Base-by-base conservation (phyloP, 257 asterid genomes). In the Solanum corneliomulleri region DNA sequence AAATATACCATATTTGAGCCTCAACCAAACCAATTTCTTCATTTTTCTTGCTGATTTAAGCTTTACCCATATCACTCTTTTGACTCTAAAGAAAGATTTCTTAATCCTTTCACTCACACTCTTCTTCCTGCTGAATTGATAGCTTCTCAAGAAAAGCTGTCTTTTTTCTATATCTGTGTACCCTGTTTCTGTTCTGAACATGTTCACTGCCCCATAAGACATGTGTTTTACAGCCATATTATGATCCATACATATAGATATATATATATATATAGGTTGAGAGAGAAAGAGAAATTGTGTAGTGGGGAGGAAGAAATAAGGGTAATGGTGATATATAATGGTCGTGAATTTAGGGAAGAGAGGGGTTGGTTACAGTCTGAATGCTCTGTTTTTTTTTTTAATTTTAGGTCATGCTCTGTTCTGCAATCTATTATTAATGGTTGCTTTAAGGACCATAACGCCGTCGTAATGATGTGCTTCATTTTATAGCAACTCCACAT, bases 121-220 rank as follows among this genome's bases (percentile, higher is more conserved):
- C 92, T 89, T 92, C 89, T 95, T 96, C 89, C 99, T 87, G 33
- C 97, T 92, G 66, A 96, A 96, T 39, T 91, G 98, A 83, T 96
- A 96, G 92, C 99, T 96, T 89, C 98, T 91, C 93, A 96, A 87
- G 88, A 96, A 96, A 52, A 96, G 84, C 89, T 91, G 98, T 90
- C 99, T 87, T 88, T 96, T 96, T 86, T 94, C 97, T 88, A 92
- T 81, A 56, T 92, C 98, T 14, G 88, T 87, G 89, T 90, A 89
- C 66, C 91, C 94, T 85, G 78, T 83, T 42, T 90, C 89, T 64
- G 87, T 90, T 68, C 93, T 83, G 82, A 91, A 86, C 75, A 89
- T 29, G 86, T 62, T 86, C 8, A 84, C 71, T 44, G 94, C 87
- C 41, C 88, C 92, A 84, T 84, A 47, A 21, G 60, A 83, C 3